phyloP scores from a whole-genome alignment of 2,329 filamentous ascomycete species.

The Camillea tinctor region DNA sequence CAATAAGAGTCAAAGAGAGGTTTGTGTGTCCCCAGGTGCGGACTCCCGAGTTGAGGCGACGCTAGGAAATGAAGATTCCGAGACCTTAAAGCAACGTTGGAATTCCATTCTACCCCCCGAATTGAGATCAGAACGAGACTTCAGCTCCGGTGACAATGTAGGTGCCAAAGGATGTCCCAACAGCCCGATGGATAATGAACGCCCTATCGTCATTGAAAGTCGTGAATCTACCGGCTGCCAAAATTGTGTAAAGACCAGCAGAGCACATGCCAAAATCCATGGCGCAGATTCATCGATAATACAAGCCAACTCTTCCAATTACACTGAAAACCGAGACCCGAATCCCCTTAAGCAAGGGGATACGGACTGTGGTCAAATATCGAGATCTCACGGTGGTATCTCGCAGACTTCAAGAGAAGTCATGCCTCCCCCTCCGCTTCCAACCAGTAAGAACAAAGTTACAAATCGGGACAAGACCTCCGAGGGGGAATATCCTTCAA shows the following conservation, averaged over 20 bases:
- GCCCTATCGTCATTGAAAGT: not conserved
- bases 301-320: not conserved
- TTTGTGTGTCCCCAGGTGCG: not conserved
- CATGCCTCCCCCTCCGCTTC: slow-evolving; percentile 34
- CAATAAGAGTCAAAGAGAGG: not conserved
- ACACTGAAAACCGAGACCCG: not conserved
- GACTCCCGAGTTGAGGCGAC: not conserved
- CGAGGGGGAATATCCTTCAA: not conserved
- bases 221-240: not conserved
- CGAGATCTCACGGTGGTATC: slow-evolving; percentile 9
- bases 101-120: slow-evolving; percentile 17
- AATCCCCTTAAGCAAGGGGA: not conserved
- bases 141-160: not conserved
- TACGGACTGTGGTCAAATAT: not conserved
- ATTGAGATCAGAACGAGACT: slow-evolving; percentile 8
- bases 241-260: not conserved
- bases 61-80: not conserved
- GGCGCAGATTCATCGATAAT: not conserved
- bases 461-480: not conserved
- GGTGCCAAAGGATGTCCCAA: not conserved
- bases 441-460: slow-evolving; percentile 6
- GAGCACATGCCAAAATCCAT: not conserved
- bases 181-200: not conserved
- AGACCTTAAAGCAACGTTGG: slow-evolving; percentile 14
- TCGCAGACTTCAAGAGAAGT: slow-evolving; percentile 27